Conservation (phyloP, 805 yeast genomes). For the Nakazawaea sp. region DNA sequence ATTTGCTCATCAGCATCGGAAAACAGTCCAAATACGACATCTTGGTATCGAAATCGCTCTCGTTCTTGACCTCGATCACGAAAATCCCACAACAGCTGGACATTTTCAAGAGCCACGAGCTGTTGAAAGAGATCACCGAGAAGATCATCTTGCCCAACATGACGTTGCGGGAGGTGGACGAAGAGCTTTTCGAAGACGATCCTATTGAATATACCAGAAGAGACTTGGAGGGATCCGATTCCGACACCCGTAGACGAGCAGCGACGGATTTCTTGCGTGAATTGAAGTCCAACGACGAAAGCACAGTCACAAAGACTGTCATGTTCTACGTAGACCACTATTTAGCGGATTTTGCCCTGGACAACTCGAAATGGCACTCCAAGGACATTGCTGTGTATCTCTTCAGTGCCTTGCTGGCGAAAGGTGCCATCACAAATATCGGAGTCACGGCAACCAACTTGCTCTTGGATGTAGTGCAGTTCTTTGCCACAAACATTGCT, state of each 20-base stretch:
- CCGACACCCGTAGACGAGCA: constrained; percentile 86
- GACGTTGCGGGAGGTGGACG: constrained; percentile 78
- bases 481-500: constrained; percentile 76
- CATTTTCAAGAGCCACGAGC: constrained; percentile 53
- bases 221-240: constrained; percentile 92
- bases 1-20: constrained; percentile 57
- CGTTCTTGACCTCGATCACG: constrained; percentile 77
- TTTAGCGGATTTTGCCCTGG: constrained; percentile 42
- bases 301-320: constrained; percentile 66
- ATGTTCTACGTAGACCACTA: constrained; percentile 66
- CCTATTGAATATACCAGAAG: constrained; percentile 90
- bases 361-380: constrained; percentile 61
- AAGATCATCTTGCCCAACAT: constrained; percentile 87
- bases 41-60: constrained; percentile 71
- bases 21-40: constrained; percentile 76
- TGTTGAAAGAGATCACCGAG: constrained; percentile 70
- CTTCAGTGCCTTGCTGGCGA: constrained; percentile 85
- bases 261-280: constrained; percentile 91
- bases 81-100: constrained; percentile 60
- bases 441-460: constrained; percentile 87
- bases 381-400: constrained; percentile 85
- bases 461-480: constrained; percentile 78
- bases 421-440: constrained; percentile 77
- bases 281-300: constrained; percentile 72
- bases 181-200: constrained; percentile 93